These are phyloP conservation scores for Harringtonia lauricola DNA, from an alignment of 2,329 filamentous ascomycete species.

Conservation along the genomic window DNA sequence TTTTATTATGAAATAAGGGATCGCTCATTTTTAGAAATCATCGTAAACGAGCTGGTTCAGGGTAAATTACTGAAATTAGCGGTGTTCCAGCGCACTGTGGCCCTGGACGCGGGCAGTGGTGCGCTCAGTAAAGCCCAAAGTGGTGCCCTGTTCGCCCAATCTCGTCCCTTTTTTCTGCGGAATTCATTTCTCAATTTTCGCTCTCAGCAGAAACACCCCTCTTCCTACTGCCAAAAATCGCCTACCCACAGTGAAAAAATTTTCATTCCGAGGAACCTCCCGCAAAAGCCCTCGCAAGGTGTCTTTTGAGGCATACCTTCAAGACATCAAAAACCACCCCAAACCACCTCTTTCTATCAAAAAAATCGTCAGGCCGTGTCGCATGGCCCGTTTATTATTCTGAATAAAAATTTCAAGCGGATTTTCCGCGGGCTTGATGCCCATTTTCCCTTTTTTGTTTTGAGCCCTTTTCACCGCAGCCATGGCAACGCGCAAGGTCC, in stretches of 20 bases:
- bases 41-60: no score
- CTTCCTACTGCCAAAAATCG: no score
- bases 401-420: conserved; percentile 53
- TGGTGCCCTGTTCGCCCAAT: no score
- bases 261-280: conserved; percentile 1
- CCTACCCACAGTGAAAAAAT: background rate
- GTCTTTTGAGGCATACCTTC: background rate
- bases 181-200: no score
- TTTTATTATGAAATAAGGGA: no score
- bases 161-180: no score
- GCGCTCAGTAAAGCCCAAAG: no score
- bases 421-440: conserved; percentile 39
- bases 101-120: no score
- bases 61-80: no score
- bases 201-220: no score
- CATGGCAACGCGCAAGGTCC: conserved; percentile 59
- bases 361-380: conserved; percentile 38
- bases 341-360: conserved; percentile 40
- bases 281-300: background rate
- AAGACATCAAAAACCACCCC: conserved; percentile 42
- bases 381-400: conserved; percentile 48
- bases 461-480: conserved; percentile 21
- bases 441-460: conserved; percentile 14
- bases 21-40: no score
- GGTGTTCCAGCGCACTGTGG: no score